Evolutionary conservation across 1,284 basidiomycete genomes (phyloP), one percentile per base, ranked within the genome.

Genomic region (Apiotrichum siamense): DNA sequence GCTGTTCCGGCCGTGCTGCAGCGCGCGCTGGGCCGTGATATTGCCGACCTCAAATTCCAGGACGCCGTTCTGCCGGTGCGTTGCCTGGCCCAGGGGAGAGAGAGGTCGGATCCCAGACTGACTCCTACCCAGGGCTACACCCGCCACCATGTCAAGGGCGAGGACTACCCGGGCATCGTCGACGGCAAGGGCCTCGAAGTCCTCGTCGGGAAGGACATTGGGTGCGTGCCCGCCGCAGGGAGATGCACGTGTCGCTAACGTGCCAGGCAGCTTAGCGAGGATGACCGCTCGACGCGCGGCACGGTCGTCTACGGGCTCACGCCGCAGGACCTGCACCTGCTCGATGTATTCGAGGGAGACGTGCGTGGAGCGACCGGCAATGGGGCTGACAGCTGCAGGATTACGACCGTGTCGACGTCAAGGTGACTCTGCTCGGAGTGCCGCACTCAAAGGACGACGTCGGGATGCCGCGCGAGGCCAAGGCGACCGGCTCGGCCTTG

Each of bases 111-210:
- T n/a, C n/a, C n/a, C n/a, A 58, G 38, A 44, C 56, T 50, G 15
- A 36, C 49, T n/a, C n/a, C 29, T n/a, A 21, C 20, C 15, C 50
- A 88, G 84, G 81, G 84, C 37, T 81, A 86, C 71, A 89, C 87
- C 4, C 77, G 90, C 3, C 87, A 91, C 69, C 80, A 82, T 67
- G 77, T 85, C 57, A 77, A 72, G 41, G 61, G 55, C 3, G 68
- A 71, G 50, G 87, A 91, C 67, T 94, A 93, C 64, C 91, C 91
- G 0, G 89, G 82, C 0, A 77, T 90, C 17, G 66, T 88, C 13
- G 79, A 56, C 26, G 27, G 36, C 10, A 44, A 60, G 11, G 42
- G 58, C 5, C 54, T 60, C 3, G 33, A 35, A 5, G 39, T 50
- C 23, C 42, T 65, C 7, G 9, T 69, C n/a, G 49, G 41, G 10